phyloP scores from a whole-genome alignment of 108 stramenopile species.

The Conticribra guillardii region DNA sequence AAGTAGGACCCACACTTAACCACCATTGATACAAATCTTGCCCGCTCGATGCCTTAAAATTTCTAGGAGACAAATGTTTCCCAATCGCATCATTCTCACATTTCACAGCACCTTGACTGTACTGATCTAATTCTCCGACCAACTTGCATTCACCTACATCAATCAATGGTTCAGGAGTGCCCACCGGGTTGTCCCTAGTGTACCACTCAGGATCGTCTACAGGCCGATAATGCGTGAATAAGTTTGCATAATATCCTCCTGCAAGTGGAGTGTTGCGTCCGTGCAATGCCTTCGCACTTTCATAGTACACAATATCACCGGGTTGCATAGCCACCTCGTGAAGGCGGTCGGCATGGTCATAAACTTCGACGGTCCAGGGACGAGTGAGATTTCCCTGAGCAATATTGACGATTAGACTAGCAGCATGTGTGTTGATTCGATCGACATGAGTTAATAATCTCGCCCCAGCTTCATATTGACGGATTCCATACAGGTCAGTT shows the following conservation, averaged over 20 bases:
- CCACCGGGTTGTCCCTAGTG: conserved; percentile 61
- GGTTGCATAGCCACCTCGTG: conserved; percentile 81
- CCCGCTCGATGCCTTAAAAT: conserved; percentile 54
- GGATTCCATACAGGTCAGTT: conserved; percentile 92
- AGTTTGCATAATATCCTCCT: conserved; percentile 77
- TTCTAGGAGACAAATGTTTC: conserved; percentile 54
- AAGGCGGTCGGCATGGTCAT: conserved; percentile 69
- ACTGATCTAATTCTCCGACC: conserved; percentile 52
- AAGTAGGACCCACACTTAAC: conserved; percentile 58
- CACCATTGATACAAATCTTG: conserved; percentile 74
- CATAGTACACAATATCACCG: conserved; percentile 90
- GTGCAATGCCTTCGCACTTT: conserved; percentile 88
- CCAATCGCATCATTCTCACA: conserved; percentile 73
- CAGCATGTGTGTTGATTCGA: conserved; percentile 84
- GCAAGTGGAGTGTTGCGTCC: conserved; percentile 78
- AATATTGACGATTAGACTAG: conserved; percentile 90
- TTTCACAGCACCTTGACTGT: conserved; percentile 63
- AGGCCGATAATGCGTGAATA: conserved; percentile 94
- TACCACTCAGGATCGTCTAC: conserved; percentile 63
- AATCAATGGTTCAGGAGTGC: conserved; percentile 65
- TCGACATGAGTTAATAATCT: conserved; percentile 90
- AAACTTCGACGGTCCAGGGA: conserved; percentile 85
- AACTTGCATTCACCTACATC: conserved; percentile 65
- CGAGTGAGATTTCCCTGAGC: conserved; percentile 81
- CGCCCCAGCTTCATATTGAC: conserved; percentile 87